A percentile compares a stretch with the other conserved stretches of the same genome.
Evolutionary conservation across 768 basidiomycete species (phyloP).

Genomic region (Inosperma sp.): DNA sequence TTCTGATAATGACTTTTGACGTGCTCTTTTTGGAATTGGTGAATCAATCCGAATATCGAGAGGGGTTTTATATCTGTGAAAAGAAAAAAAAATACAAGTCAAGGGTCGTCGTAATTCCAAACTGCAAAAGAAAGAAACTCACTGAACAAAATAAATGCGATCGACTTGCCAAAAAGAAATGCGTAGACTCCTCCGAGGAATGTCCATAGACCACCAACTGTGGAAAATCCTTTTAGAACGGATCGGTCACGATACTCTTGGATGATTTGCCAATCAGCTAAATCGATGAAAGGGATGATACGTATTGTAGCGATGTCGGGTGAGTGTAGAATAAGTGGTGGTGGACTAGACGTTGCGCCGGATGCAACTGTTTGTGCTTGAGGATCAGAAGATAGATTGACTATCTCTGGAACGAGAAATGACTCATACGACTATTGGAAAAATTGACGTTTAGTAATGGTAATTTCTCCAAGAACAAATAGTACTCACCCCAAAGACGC

Average conservation of each 20-base stretch:
- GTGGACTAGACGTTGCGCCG: too few relatives aligned
- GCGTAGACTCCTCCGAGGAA: constrained; percentile 6
- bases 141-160: not conserved
- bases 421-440: constrained; percentile 2
- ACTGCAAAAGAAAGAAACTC: not conserved
- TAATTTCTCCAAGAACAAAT: not conserved
- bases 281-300: constrained; percentile 6
- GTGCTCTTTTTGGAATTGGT: not conserved
- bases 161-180: constrained; percentile 2
- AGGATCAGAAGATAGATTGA: constrained; percentile 13
- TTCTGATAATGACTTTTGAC: not conserved
- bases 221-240: constrained; percentile 3
- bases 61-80: not conserved
- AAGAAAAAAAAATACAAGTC: too few relatives aligned
- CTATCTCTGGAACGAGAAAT: constrained; percentile 11
- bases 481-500: not conserved
- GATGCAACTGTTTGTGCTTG: not conserved
- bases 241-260: not conserved
- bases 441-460: not conserved
- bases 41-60: not conserved
- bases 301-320: constrained; percentile 15
- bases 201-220: constrained; percentile 7
- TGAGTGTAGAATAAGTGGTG: not conserved
- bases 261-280: constrained; percentile 10
- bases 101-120: not conserved